Evolutionary conservation across 169 alveolate genomes (phyloP).

Genomic region (Theileria orientalis): DNA sequence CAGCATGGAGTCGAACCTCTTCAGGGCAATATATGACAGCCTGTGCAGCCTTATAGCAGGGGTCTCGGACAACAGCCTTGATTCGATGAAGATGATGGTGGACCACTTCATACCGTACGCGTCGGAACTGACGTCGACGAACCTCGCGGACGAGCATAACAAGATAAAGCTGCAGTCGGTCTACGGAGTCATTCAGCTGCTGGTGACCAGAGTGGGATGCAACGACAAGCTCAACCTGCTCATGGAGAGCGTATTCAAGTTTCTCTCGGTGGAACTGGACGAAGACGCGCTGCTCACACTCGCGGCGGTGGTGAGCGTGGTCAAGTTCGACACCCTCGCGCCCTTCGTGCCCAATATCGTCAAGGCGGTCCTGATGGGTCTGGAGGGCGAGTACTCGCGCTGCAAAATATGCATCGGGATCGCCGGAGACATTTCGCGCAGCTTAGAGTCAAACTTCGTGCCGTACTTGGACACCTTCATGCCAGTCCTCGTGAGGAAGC

Average conservation of each 20-base stretch:
- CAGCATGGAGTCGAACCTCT: constrained; percentile 69
- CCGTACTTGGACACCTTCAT: constrained; percentile 66
- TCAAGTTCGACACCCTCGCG: constrained; percentile 55
- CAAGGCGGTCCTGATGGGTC: constrained; percentile 58
- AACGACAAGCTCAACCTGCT: constrained; percentile 56
- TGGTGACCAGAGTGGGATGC: constrained; percentile 68
- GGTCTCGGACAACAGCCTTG: constrained; percentile 63
- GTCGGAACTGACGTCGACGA: constrained; percentile 53
- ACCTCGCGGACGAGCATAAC: constrained; percentile 52
- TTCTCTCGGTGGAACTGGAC: constrained; percentile 43
- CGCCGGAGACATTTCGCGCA: constrained; percentile 81
- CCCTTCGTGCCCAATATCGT: constrained; percentile 58
- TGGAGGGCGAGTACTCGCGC: constrained; percentile 20
- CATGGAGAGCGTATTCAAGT: constrained; percentile 40
- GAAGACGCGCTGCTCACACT: constrained; percentile 84
- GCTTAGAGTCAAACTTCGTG: constrained; percentile 67
- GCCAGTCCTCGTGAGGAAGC: constrained; percentile 56
- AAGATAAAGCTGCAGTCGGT: constrained; percentile 56
- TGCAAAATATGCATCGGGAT: constrained; percentile 79
- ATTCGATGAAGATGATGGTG: constrained; percentile 56
- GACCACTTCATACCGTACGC: constrained; percentile 68
- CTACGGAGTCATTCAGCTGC: constrained; percentile 76
- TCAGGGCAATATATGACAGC: constrained; percentile 70
- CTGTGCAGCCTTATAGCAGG: constrained; percentile 67
- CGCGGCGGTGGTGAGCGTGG: constrained; percentile 77